Percentiles rank a stretch among this genome's conserved stretches.
Conservation (phyloP, 805 yeast species). For the Kuraishia ogatae region DNA sequence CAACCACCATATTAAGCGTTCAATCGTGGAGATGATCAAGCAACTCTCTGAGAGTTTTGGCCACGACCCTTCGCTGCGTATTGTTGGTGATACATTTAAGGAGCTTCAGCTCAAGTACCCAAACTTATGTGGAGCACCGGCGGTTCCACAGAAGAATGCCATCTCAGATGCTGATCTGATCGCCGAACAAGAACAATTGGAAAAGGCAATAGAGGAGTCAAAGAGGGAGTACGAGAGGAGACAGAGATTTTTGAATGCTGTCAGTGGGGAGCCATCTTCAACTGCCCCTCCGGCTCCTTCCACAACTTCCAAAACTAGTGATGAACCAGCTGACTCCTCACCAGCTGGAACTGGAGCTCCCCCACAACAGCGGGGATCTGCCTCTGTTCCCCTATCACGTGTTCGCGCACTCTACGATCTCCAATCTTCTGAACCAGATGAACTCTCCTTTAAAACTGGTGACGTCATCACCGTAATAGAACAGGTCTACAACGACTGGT, state of each 20-base stretch:
- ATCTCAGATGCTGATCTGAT: conserved; percentile 34
- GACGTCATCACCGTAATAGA: conserved; percentile 85
- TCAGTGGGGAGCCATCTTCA: background rate
- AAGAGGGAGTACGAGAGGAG: conserved; percentile 46
- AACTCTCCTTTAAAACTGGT: conserved; percentile 77
- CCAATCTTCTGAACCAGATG: conserved; percentile 73
- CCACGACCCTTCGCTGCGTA: conserved; percentile 67
- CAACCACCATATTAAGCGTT: conserved; percentile 60
- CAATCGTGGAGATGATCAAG: conserved; percentile 56
- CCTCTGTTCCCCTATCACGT: conserved; percentile 27
- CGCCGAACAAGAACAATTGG: conserved; percentile 74
- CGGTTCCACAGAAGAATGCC: conserved; percentile 48
- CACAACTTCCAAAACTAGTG: conserved; percentile 5
- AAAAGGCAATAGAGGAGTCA: conserved; percentile 67
- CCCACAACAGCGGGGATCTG: no score
- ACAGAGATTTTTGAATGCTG: background rate
- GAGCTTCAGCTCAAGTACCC: conserved; percentile 37
- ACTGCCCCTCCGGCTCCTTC: conserved; percentile 10
- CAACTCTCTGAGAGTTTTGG: conserved; percentile 60
- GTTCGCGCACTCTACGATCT: conserved; percentile 86
- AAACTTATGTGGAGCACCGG: conserved; percentile 29
- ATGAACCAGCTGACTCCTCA: conserved; percentile 10
- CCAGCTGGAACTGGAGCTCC: conserved; percentile 7
- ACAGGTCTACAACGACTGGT: conserved; percentile 88
- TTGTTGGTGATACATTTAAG: conserved; percentile 54